A percentile compares a stretch with the other conserved stretches of the same genome.
Conservation (phyloP, 148 eudicot species). For the Polygonum aviculare region DNA sequence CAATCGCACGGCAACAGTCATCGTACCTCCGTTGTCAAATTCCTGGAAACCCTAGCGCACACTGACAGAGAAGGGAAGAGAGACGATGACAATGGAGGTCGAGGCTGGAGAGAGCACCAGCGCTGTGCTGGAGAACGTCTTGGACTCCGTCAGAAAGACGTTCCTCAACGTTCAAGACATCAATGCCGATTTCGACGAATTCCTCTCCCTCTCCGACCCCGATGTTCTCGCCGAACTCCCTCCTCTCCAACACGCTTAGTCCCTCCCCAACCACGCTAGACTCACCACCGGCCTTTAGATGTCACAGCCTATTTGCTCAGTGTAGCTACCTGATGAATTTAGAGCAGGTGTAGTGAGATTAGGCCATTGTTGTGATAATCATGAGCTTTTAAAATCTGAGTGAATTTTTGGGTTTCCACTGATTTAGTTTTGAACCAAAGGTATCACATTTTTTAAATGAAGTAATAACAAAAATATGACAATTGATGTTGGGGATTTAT, state of each 20-base stretch:
- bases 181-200: conserved; percentile 38
- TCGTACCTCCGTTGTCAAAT: conserved; percentile 10
- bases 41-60: background rate
- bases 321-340: background rate
- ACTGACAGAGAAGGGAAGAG: background rate
- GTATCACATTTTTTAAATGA: no score
- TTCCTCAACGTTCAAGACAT: conserved; percentile 38
- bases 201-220: conserved; percentile 44
- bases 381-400: background rate
- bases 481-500: background rate
- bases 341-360: background rate
- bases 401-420: background rate
- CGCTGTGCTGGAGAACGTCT: conserved; percentile 39
- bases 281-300: conserved; percentile 58
- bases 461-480: no score
- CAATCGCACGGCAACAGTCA: conserved; percentile 16
- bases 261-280: conserved; percentile 53
- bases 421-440: no score
- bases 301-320: no score
- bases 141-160: conserved; percentile 59
- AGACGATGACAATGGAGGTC: conserved; percentile 8
- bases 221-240: conserved; percentile 41
- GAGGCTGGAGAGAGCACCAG: conserved; percentile 1
- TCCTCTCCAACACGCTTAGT: conserved; percentile 75
- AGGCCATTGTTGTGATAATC: background rate